phyloP scores from a whole-genome alignment of 2,329 filamentous ascomycete species.

The Diplodia seriata region DNA sequence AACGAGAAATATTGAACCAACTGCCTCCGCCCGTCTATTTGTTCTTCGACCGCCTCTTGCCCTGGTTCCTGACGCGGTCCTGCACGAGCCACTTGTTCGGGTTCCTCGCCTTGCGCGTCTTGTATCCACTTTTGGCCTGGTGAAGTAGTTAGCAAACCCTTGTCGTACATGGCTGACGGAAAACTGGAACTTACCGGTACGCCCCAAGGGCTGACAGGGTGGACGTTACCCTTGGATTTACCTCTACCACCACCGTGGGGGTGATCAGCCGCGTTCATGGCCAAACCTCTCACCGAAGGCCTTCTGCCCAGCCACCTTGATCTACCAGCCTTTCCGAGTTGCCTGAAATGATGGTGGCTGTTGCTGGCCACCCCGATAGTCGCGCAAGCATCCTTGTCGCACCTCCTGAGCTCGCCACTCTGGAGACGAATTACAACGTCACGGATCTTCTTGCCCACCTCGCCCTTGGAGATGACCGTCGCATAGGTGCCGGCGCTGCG shows the following conservation, averaged over 20 bases:
- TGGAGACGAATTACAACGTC: slow-evolving; percentile 86
- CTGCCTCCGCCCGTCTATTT: slow-evolving; percentile 33
- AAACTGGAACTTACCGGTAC: slow-evolving; percentile 73
- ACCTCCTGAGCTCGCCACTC: slow-evolving; percentile 88
- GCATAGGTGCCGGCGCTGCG: slow-evolving; percentile 93
- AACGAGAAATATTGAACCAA: neutral
- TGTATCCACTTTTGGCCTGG: slow-evolving; percentile 81
- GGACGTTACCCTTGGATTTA: slow-evolving; percentile 97
- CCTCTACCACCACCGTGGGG: slow-evolving; percentile 98
- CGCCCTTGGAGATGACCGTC: slow-evolving; percentile 82
- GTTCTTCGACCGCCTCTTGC: slow-evolving; percentile 70
- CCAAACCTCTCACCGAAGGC: slow-evolving; percentile 93
- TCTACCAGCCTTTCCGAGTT: slow-evolving; percentile 93
- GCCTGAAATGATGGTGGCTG: slow-evolving; percentile 84
- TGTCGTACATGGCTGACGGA: neutral
- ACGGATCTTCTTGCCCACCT: slow-evolving; percentile 68
- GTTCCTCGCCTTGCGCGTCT: slow-evolving; percentile 88
- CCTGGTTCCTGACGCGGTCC: slow-evolving; percentile 84
- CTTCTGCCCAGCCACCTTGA: slow-evolving; percentile 93
- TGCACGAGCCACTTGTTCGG: slow-evolving; percentile 90
- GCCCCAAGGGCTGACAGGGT: slow-evolving; percentile 97
- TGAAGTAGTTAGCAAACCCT: neutral
- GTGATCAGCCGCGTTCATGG: slow-evolving; percentile 98
- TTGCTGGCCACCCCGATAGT: slow-evolving; percentile 97
- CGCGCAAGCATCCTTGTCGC: slow-evolving; percentile 90